A percentile compares a stretch with the other conserved stretches of the same genome.
These are phyloP conservation scores for Zizania palustris DNA, from an alignment of 202 grass and related monocot species.

Conservation along the genomic window DNA sequence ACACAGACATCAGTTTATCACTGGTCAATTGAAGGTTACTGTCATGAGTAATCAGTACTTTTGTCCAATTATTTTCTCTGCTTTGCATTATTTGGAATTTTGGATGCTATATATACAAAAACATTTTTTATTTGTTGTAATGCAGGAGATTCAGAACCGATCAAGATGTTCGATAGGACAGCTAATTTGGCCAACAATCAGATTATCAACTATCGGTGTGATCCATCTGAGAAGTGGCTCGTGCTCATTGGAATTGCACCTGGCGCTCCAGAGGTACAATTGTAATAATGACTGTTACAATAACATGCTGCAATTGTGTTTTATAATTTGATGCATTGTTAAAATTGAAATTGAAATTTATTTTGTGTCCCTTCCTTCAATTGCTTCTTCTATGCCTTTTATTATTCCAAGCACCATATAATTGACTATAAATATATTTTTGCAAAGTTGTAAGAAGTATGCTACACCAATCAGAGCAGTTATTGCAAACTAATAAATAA, in stretches of 20 bases:
- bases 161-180: slow-evolving; percentile 94
- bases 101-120: slow-evolving; percentile 6
- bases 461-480: background rate
- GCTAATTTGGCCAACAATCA: slow-evolving; percentile 94
- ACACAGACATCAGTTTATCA: slow-evolving; percentile 94
- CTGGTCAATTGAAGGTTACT: slow-evolving; percentile 92
- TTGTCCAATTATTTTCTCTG: slow-evolving; percentile 26
- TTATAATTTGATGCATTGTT: background rate
- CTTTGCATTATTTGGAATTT: background rate
- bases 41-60: background rate
- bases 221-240: slow-evolving; percentile 86
- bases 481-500: background rate
- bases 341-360: background rate
- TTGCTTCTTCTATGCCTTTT: background rate
- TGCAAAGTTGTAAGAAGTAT: slow-evolving; percentile 12
- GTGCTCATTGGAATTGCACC: slow-evolving; percentile 98
- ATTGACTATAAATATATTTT: background rate
- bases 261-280: slow-evolving; percentile 77
- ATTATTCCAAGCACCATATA: background rate
- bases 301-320: background rate
- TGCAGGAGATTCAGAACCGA: slow-evolving; percentile 75
- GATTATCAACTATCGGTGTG: slow-evolving; percentile 94
- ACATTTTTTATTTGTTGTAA: slow-evolving; percentile 33
- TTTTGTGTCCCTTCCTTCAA: background rate
- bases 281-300: background rate